phyloP scores from a whole-genome alignment of 2,329 filamentous ascomycete species.

The Alternaria sp. region DNA sequence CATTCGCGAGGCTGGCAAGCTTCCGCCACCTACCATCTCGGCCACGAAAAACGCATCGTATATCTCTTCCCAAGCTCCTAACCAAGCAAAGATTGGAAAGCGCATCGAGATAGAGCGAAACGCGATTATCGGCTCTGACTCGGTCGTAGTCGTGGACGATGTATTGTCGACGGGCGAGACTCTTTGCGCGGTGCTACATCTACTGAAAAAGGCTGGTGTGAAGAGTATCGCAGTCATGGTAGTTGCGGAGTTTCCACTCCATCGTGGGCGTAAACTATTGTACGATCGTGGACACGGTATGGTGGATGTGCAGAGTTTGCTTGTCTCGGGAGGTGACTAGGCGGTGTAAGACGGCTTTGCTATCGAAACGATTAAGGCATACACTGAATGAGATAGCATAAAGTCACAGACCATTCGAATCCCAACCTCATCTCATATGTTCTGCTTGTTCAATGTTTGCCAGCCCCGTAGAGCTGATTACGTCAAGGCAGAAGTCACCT shows the following conservation, averaged over 20 bases:
- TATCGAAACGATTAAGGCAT: not conserved
- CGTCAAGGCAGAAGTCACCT: not conserved
- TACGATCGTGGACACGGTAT: constrained; percentile 57
- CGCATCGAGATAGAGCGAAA: constrained; percentile 59
- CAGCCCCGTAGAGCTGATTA: not conserved
- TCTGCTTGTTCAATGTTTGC: not conserved
- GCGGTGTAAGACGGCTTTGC: not conserved
- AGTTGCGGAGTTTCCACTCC: constrained; percentile 64
- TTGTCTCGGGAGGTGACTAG: constrained; percentile 55
- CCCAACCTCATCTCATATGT: no score
- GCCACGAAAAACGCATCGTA: constrained; percentile 58
- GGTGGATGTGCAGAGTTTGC: constrained; percentile 59
- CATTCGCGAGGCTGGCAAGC: constrained; percentile 64
- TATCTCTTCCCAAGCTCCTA: constrained; percentile 56
- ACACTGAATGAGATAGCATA: no score
- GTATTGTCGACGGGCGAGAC: constrained; percentile 64
- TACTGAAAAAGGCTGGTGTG: constrained; percentile 53
- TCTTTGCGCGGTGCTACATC: constrained; percentile 59
- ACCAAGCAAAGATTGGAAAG: constrained; percentile 31
- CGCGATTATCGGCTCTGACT: constrained; percentile 48
- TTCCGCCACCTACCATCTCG: constrained; percentile 63
- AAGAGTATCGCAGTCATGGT: constrained; percentile 58
- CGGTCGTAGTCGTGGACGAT: constrained; percentile 66
- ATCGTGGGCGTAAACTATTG: constrained; percentile 59
- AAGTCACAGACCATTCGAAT: no score